phyloP scores from a whole-genome alignment of 345 rosid genomes.

The Hibiscus trionum region DNA sequence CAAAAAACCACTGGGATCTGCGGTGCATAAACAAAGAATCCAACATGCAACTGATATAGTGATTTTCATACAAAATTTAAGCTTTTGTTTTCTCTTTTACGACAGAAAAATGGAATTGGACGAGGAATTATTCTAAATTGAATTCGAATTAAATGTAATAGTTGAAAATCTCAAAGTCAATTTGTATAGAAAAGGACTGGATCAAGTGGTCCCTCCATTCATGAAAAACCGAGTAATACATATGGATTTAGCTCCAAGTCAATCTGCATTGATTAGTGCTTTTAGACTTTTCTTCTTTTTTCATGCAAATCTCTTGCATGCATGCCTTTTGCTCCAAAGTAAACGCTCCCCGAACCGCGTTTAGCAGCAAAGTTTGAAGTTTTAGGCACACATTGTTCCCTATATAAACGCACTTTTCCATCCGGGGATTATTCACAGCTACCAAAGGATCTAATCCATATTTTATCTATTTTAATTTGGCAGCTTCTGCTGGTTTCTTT shows the following conservation, averaged over 20 bases:
- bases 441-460: no score
- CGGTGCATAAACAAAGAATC: no score
- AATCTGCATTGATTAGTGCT: background rate
- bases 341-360: background rate
- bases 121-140: background rate
- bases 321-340: background rate
- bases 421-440: background rate
- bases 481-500: background rate
- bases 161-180: background rate
- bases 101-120: background rate
- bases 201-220: background rate
- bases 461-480: background rate
- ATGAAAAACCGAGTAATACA: background rate
- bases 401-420: background rate
- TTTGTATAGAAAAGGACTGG: background rate
- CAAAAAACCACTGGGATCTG: no score
- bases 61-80: no score
- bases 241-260: background rate
- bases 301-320: background rate
- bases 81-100: no score
- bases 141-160: background rate
- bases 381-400: background rate
- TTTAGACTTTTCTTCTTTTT: background rate
- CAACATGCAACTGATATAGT: no score
- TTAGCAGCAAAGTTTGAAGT: slow-evolving; percentile 7